Evolutionary conservation across 768 basidiomycete species (phyloP).

Genomic region (Leccinum longicurvipes): DNA sequence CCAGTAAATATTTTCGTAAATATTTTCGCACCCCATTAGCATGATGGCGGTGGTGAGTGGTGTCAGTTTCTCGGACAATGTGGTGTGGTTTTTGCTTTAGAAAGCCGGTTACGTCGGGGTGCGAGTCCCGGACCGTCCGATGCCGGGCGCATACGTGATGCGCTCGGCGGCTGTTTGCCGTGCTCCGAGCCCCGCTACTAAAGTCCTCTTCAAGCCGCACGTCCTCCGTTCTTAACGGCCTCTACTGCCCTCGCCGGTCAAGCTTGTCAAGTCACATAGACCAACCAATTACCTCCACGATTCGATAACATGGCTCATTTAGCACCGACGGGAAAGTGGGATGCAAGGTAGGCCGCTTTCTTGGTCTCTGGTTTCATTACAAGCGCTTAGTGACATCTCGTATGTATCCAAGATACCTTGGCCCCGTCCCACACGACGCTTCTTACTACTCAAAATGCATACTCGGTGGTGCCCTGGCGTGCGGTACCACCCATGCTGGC

Average conservation of each 20-base stretch:
- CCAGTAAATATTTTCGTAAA: no score
- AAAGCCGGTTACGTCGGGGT: no score
- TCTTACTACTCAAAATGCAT: background rate
- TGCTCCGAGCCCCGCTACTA: background rate
- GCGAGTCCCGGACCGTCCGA: no score
- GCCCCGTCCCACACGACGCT: background rate
- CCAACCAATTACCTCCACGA: background rate
- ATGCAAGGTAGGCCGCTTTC: background rate
- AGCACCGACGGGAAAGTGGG: background rate
- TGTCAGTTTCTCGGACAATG: no score
- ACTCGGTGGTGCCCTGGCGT: background rate
- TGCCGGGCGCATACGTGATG: no score
- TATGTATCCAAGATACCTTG: background rate
- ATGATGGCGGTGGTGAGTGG: no score
- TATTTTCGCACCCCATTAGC: no score
- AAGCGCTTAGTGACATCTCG: background rate
- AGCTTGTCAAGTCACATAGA: background rate
- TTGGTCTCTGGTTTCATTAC: background rate
- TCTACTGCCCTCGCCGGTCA: background rate
- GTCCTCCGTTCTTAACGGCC: background rate
- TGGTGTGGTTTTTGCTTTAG: no score
- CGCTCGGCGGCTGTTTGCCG: no score
- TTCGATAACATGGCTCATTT: background rate
- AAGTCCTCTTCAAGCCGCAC: background rate
- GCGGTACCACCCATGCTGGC: background rate